These are phyloP conservation scores for Asparagopsis taxiformis DNA, from an alignment of 31 red algal species.

Conservation along the genomic window DNA sequence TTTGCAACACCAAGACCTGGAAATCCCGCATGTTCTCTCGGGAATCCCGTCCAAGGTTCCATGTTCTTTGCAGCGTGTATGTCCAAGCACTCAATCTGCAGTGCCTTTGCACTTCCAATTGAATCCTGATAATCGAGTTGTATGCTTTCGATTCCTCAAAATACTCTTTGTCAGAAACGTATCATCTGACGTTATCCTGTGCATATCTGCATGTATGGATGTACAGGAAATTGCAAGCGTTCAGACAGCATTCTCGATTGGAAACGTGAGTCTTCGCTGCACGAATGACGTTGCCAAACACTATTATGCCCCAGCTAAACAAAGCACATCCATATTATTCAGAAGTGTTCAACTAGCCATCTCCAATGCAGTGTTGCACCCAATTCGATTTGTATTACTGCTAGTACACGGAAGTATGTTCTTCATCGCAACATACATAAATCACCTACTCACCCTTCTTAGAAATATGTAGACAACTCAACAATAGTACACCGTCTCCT, in stretches of 20 bases:
- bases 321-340: neutral
- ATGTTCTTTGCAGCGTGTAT: conserved; percentile 1
- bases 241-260: neutral
- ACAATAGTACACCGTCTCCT: neutral
- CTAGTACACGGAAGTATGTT: neutral
- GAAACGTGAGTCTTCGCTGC: neutral
- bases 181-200: neutral
- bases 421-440: neutral
- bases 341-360: neutral
- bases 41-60: neutral
- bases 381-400: neutral
- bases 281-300: neutral
- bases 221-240: neutral
- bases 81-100: neutral
- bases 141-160: neutral
- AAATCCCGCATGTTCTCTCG: conserved; percentile 4
- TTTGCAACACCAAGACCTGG: neutral
- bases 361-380: neutral
- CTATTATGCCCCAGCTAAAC: neutral
- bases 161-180: neutral
- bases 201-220: neutral
- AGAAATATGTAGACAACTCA: neutral
- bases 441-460: neutral
- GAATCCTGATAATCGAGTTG: neutral
- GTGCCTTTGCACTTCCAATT: neutral